Evolutionary conservation across 495 filamentous ascomycete species (phyloP), one percentile per base, ranked within the genome.

Genomic region (Neurospora sp.): DNA sequence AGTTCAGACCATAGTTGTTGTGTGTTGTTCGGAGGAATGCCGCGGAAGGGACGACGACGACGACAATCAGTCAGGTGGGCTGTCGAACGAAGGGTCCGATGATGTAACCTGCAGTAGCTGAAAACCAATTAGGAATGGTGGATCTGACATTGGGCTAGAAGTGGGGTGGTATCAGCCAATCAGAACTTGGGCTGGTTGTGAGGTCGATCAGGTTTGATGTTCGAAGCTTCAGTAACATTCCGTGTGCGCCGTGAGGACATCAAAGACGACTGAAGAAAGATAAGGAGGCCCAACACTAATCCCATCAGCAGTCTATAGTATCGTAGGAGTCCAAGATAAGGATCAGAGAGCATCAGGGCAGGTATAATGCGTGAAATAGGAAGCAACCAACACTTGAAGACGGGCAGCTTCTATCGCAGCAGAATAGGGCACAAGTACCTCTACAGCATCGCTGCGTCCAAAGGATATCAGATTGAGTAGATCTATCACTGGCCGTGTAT

Each of bases 51-150:
- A 35, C 2, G 40, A 41, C 42, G 41, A 42, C 31, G 31, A 61
- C 35, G 22, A 61, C 35, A 6, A 20, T 27, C 31, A 37, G 27
- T 35, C 31, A 35, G 53, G 27, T 65, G 27, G 70, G 72, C 22
- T 71, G n/a, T 18, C 27, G 70, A 37, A 38, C 12, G 35, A 45
- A 39, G 39, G 69, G 18, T 7, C 40, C 74, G 74, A 77, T 77
- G 75, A 77, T 77, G 75, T 77, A 77, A 77, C 73, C 70, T 71
- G n/a, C 27, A 65, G 53, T 65, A 65, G 53, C 53, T 65, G 53
- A 37, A 61, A 18, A 35, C 27, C 53, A 65, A 65, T 65, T 65
- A 35, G 53, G 53, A 35, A 65, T 65, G 27, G 53, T 35, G 53
- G 22, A 18, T 65, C 53, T 35, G 14, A 12, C 10, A 10, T 14